Conservation (phyloP, 345 rosid genomes). For the Eucalyptus shirleyi region DNA sequence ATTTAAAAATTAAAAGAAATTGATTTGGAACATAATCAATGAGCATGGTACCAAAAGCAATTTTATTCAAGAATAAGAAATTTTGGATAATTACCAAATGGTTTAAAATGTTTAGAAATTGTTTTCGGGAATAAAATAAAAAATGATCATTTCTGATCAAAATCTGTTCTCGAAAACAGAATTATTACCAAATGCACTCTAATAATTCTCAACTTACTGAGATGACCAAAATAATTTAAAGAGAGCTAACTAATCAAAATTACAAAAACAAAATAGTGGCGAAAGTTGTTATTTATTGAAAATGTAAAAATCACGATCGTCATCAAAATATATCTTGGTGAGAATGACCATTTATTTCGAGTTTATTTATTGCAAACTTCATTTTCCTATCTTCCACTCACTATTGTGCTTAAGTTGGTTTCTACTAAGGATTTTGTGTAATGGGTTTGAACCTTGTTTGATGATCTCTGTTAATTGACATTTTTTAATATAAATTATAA, state of each 20-base stretch:
- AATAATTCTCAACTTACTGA: too few species aligned
- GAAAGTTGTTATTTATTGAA: too few species aligned
- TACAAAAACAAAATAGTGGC: background rate
- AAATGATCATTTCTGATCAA: fast-evolving
- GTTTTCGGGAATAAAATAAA: fast-evolving
- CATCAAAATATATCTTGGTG: background rate
- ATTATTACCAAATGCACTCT: fast-evolving
- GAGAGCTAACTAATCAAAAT: background rate
- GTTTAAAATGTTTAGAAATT: too few species aligned
- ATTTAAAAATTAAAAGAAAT: too few species aligned
- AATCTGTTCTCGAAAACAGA: fast-evolving
- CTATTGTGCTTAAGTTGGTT: background rate
- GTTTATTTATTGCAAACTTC: background rate
- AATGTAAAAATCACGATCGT: background rate
- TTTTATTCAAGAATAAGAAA: too few species aligned
- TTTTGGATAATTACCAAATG: too few species aligned
- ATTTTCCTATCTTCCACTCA: background rate
- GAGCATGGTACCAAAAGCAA: too few species aligned
- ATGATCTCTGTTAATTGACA: background rate
- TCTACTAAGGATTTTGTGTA: background rate
- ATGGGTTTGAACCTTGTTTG: background rate
- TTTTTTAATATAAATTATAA: too few species aligned
- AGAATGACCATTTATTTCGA: too few species aligned
- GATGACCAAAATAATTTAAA: background rate
- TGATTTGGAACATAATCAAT: too few species aligned